A percentile compares a stretch with the other conserved stretches of the same genome.
These are phyloP conservation scores for Aspergillus proliferans DNA, from an alignment of 2,329 filamentous ascomycete species.

Conservation along the genomic window DNA sequence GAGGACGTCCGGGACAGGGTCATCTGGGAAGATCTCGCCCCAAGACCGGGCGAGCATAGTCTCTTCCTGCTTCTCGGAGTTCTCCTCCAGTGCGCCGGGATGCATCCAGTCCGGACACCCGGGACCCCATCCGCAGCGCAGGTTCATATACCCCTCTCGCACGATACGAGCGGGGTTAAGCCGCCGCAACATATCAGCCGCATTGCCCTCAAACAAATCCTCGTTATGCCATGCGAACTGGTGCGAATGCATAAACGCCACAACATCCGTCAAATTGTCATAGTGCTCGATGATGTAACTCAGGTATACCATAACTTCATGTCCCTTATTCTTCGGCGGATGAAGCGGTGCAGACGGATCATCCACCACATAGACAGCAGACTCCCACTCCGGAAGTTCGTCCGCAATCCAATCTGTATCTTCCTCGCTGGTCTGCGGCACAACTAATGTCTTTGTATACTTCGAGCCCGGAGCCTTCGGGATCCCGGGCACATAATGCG, in stretches of 20 bases:
- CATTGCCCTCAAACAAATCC: slow-evolving; percentile 45
- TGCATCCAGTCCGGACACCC: slow-evolving; percentile 57
- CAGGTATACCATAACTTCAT: slow-evolving; percentile 58
- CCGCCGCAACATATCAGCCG: slow-evolving; percentile 45
- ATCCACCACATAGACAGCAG: slow-evolving; percentile 49
- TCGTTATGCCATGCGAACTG: slow-evolving; percentile 56
- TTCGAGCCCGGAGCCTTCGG: slow-evolving; percentile 42
- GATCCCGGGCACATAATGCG: slow-evolving; percentile 28
- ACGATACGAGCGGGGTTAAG: slow-evolving; percentile 48
- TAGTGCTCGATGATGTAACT: slow-evolving; percentile 60
- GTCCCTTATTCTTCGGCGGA: slow-evolving; percentile 54
- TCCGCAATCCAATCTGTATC: slow-evolving; percentile 51
- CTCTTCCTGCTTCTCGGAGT: slow-evolving; percentile 43
- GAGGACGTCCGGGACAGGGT: slow-evolving; percentile 43
- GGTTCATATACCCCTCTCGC: slow-evolving; percentile 53
- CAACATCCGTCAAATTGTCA: slow-evolving; percentile 51
- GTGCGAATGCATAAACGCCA: slow-evolving; percentile 56
- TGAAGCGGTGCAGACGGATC: slow-evolving; percentile 46
- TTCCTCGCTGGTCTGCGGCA: slow-evolving; percentile 48
- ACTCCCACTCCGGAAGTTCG: slow-evolving; percentile 44
- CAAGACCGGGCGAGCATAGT: slow-evolving; percentile 41
- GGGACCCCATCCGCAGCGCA: slow-evolving; percentile 53
- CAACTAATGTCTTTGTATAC: slow-evolving; percentile 51
- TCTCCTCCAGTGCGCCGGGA: slow-evolving; percentile 34
- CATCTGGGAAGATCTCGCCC: slow-evolving; percentile 43